Evolutionary conservation across 2,329 filamentous ascomycete genomes (phyloP).

Genomic region (Botrytis deweyae): DNA sequence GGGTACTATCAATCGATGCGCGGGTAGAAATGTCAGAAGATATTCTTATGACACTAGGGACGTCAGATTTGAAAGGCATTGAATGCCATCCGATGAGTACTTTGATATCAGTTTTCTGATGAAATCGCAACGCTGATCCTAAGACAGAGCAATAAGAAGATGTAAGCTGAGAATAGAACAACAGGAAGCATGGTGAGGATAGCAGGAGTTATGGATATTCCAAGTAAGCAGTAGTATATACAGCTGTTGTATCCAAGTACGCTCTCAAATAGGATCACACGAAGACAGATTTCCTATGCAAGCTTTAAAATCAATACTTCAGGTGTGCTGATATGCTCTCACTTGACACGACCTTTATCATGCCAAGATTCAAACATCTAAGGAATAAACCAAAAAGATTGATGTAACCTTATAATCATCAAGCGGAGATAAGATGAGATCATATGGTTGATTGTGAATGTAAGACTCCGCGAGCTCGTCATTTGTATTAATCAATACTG

Average conservation of each 20-base stretch:
- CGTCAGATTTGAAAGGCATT: no score
- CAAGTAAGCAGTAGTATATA: background rate
- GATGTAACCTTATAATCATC: background rate
- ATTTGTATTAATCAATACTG: background rate
- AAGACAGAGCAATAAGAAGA: background rate
- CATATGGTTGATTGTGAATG: background rate
- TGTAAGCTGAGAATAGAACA: background rate
- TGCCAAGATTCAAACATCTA: background rate
- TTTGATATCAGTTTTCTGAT: background rate
- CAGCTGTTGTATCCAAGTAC: background rate
- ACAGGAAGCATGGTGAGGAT: background rate
- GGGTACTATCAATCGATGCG: background rate
- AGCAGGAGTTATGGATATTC: no score
- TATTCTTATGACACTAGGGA: no score
- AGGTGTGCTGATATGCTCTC: background rate
- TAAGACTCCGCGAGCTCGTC: background rate
- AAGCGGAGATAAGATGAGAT: background rate
- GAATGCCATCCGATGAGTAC: background rate
- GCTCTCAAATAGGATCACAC: background rate
- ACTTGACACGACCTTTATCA: background rate
- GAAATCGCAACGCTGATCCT: background rate
- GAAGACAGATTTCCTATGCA: background rate
- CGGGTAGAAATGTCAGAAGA: no score
- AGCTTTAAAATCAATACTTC: background rate
- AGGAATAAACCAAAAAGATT: background rate